A percentile compares a stretch with the other conserved stretches of the same genome.
These are phyloP conservation scores for Porpolomopsis calyptriformis DNA, from an alignment of 768 basidiomycete genomes.

Conservation along the genomic window DNA sequence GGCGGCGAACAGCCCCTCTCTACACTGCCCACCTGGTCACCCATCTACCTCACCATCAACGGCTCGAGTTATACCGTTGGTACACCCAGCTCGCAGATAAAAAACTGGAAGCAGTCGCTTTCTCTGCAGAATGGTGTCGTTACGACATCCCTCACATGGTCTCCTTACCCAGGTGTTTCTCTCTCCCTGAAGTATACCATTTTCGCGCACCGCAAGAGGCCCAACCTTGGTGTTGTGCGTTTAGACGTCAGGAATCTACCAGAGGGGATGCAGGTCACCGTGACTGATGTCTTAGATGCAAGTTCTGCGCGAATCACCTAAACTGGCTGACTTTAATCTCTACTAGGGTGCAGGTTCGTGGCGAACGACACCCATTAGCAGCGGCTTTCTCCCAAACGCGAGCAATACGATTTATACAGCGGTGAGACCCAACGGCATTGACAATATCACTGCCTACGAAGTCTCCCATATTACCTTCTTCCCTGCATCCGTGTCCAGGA, in stretches of 20 bases:
- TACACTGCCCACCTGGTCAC: not conserved
- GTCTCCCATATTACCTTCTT: not conserved
- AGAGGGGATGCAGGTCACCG: not conserved
- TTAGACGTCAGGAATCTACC: not conserved
- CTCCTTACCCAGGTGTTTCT: not conserved
- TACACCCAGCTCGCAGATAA: not conserved
- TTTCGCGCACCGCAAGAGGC: not conserved
- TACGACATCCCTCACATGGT: not conserved
- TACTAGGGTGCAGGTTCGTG: not conserved
- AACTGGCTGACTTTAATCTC: not conserved
- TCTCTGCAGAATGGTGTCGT: not conserved
- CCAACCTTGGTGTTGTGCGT: not conserved
- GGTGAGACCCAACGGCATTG: not conserved
- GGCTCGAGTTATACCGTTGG: not conserved
- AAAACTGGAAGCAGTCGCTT: not conserved
- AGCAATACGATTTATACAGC: not conserved
- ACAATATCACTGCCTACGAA: not conserved
- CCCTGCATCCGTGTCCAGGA: not conserved
- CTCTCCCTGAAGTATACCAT: not conserved
- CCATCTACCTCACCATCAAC: not conserved
- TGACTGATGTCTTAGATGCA: not conserved
- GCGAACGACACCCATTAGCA: not conserved
- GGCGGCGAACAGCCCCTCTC: not conserved
- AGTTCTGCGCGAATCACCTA: not conserved
- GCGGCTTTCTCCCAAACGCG: not conserved